Evolutionary conservation across 2,329 filamentous ascomycete species (phyloP).

Genomic region (Penicillium crustosum): DNA sequence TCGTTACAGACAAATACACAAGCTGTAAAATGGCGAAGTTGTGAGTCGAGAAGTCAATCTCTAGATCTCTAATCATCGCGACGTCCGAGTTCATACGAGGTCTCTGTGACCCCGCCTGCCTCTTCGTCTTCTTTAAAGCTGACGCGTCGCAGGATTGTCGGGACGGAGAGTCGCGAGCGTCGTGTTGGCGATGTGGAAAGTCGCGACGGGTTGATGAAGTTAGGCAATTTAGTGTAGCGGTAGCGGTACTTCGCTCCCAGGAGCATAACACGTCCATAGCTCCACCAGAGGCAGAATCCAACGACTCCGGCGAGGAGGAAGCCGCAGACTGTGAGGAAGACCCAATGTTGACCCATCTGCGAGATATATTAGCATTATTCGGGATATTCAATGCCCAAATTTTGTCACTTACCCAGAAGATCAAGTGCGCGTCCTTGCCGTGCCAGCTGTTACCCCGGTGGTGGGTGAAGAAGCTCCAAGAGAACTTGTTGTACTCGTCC

Average conservation of each 20-base stretch:
- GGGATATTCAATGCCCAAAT: not conserved
- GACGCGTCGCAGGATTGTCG: conserved; percentile 39
- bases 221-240: conserved; percentile 37
- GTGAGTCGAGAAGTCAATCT: conserved; percentile 2
- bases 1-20: conserved; percentile 24
- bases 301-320: conserved; percentile 51
- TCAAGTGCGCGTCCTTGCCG: conserved; percentile 61
- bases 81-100: conserved; percentile 41
- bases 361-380: conserved; percentile 3
- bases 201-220: conserved; percentile 27
- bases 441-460: conserved; percentile 67
- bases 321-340: conserved; percentile 54
- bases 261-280: conserved; percentile 50
- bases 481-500: conserved; percentile 66
- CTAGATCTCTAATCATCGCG: conserved; percentile 32
- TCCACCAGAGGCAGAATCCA: conserved; percentile 51
- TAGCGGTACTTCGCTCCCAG: conserved; percentile 43
- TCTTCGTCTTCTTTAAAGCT: conserved; percentile 46
- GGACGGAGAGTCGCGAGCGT: conserved; percentile 35
- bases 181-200: conserved; percentile 36
- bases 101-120: conserved; percentile 31
- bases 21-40: conserved; percentile 8
- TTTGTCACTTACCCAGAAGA: conserved; percentile 57
- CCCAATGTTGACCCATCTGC: conserved; percentile 57
- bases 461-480: conserved; percentile 72